These are phyloP conservation scores for Penicillium thymicola DNA, from an alignment of 2,329 filamentous ascomycete species.

Conservation along the genomic window DNA sequence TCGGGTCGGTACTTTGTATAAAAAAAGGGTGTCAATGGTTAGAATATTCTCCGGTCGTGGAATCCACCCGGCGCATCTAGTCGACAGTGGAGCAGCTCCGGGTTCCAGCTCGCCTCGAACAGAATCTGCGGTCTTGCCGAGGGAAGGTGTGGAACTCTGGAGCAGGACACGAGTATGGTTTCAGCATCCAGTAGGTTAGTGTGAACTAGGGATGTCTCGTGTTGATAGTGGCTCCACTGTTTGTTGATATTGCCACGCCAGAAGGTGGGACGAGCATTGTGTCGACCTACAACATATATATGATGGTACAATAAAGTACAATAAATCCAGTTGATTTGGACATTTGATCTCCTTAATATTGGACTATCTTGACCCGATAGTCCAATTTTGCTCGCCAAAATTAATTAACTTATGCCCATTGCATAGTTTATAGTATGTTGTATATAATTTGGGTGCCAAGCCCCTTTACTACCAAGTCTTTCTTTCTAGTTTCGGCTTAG, in stretches of 20 bases:
- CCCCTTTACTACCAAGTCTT: too few species aligned
- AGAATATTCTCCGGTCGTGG: background rate
- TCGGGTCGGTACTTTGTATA: background rate
- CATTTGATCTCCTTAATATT: background rate
- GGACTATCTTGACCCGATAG: too few species aligned
- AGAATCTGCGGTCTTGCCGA: background rate
- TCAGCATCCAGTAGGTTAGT: background rate
- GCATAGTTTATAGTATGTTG: background rate
- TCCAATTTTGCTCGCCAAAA: background rate
- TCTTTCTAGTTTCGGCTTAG: too few species aligned
- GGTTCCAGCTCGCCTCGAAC: background rate
- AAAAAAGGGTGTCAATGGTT: background rate
- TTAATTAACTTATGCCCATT: background rate
- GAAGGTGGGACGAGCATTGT: too few species aligned
- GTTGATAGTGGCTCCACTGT: conserved; percentile 4
- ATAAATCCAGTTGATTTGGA: too few species aligned
- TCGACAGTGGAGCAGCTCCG: background rate
- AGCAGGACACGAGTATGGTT: background rate
- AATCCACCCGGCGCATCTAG: background rate
- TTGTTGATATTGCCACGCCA: background rate
- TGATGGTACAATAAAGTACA: background rate
- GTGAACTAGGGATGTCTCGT: background rate
- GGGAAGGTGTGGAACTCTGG: background rate
- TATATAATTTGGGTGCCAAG: background rate
- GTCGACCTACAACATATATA: too few species aligned